phyloP scores from a whole-genome alignment of 2,329 filamentous ascomycete genomes.

The Cladophialophora immunda region DNA sequence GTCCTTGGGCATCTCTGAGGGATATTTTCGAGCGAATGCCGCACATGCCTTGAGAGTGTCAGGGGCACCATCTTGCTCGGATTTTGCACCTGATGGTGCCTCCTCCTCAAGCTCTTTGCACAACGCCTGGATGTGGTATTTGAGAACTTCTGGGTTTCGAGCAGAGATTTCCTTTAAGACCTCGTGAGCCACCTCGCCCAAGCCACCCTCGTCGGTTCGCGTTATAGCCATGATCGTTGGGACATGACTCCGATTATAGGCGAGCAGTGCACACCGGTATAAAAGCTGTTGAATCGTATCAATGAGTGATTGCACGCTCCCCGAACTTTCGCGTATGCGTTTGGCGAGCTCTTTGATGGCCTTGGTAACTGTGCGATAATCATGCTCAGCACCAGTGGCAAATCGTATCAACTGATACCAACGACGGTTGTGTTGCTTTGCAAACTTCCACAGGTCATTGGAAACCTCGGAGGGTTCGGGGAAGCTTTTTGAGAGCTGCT shows the following conservation, averaged over 20 bases:
- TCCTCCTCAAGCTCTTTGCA: slow-evolving; percentile 85
- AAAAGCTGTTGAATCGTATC: slow-evolving; percentile 84
- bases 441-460: slow-evolving; percentile 86
- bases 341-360: slow-evolving; percentile 90
- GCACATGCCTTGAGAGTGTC: slow-evolving; percentile 94
- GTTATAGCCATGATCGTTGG: slow-evolving; percentile 88
- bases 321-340: slow-evolving; percentile 73
- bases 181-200: slow-evolving; percentile 83
- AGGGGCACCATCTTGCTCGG: slow-evolving; percentile 78
- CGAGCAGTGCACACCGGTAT: slow-evolving; percentile 81
- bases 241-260: slow-evolving; percentile 95
- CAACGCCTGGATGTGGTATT: slow-evolving; percentile 88
- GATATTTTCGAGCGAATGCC: slow-evolving; percentile 86
- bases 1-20: slow-evolving; percentile 81
- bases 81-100: slow-evolving; percentile 73
- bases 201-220: slow-evolving; percentile 79
- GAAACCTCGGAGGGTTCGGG: slow-evolving; percentile 77
- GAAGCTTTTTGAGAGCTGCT: slow-evolving; percentile 76
- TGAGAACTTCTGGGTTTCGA: slow-evolving; percentile 87
- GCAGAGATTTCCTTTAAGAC: slow-evolving; percentile 92
- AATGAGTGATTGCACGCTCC: slow-evolving; percentile 61
- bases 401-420: slow-evolving; percentile 90
- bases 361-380: slow-evolving; percentile 89
- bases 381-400: slow-evolving; percentile 82
- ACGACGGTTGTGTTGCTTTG: slow-evolving; percentile 87